Conservation (phyloP, 2,329 filamentous ascomycete genomes). For the Alternaria infectoria region DNA sequence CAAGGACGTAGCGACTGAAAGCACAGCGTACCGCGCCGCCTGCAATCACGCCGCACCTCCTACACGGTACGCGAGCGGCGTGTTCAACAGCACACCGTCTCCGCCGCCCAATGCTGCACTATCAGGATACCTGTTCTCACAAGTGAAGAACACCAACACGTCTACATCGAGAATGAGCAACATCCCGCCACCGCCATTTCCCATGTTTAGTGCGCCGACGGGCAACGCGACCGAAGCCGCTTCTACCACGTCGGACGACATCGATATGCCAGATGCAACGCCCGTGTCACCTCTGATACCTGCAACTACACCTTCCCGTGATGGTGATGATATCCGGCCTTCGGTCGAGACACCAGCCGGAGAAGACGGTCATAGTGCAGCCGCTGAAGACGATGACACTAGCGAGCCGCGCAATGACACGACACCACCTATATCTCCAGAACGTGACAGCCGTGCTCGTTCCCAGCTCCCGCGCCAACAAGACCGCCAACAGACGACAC, state of each 20-base stretch:
- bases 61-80: neutral
- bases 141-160: neutral
- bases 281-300: neutral
- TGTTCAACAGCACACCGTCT: neutral
- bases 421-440: neutral
- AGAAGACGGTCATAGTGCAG: neutral
- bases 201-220: neutral
- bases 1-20: neutral
- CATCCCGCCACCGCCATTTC: neutral
- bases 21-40: neutral
- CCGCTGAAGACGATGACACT: neutral
- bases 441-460: neutral
- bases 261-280: neutral
- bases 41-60: neutral
- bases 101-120: neutral
- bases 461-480: neutral
- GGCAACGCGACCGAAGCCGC: too few relatives aligned
- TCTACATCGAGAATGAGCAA: neutral
- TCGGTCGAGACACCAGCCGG: neutral
- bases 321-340: neutral
- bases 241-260: neutral
- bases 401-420: neutral
- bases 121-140: neutral
- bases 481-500: neutral
- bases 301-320: neutral